Conservation (phyloP, 1,139 yeast species). For the Hemisphaericaspora xylanilytica region DNA sequence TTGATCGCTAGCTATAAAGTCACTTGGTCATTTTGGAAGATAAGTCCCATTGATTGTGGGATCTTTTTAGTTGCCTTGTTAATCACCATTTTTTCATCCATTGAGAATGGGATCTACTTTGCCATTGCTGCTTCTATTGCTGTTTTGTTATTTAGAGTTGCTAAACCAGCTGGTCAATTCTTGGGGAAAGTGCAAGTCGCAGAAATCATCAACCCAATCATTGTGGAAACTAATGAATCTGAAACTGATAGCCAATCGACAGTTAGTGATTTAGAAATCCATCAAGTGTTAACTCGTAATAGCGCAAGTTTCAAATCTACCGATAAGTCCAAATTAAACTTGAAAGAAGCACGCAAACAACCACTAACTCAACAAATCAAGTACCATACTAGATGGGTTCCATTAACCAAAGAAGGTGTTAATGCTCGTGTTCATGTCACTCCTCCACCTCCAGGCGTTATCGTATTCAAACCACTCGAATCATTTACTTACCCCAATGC, state of each 20-base stretch:
- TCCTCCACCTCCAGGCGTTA: conserved; percentile 89
- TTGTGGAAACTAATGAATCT: conserved; percentile 20
- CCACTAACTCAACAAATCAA: conserved; percentile 32
- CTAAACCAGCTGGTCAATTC: conserved; percentile 79
- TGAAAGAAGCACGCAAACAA: conserved; percentile 6
- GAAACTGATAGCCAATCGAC: conserved; percentile 13
- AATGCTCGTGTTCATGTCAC: conserved; percentile 57
- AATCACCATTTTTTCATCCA: conserved; percentile 75
- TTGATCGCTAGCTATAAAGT: conserved; percentile 71
- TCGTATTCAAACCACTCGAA: conserved; percentile 82
- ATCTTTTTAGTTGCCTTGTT: conserved; percentile 77
- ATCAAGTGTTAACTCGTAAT: conserved; percentile 37
- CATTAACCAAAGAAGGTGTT: conserved; percentile 55
- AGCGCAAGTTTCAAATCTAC: conserved; percentile 21
- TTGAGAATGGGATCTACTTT: conserved; percentile 89
- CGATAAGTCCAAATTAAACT: conserved; percentile 18
- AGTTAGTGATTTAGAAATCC: conserved; percentile 38
- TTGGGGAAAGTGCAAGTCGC: conserved; percentile 74
- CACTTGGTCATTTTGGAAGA: conserved; percentile 72
- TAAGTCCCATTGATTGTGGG: conserved; percentile 72
- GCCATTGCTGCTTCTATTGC: conserved; percentile 85
- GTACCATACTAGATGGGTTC: conserved; percentile 79
- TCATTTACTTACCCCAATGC: conserved; percentile 80
- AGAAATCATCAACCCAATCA: conserved; percentile 61
- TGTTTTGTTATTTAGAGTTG: conserved; percentile 66